A percentile compares a stretch with the other conserved stretches of the same genome.
Evolutionary conservation across 805 yeast species (phyloP).

Genomic region (Monosporozyma unispora): DNA sequence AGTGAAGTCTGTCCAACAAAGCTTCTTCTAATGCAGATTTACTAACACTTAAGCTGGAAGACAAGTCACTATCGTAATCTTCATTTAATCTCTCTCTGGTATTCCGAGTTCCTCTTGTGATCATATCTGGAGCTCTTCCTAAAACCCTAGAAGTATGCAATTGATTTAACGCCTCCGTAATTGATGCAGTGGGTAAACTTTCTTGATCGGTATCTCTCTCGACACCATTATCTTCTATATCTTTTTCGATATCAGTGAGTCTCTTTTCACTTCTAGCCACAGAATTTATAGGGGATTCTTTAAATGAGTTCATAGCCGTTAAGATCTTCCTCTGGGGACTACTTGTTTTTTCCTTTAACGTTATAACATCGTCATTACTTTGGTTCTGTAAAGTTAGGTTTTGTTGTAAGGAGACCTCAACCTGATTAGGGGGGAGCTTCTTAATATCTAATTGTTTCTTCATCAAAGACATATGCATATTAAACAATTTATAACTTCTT

Average conservation of each 20-base stretch:
- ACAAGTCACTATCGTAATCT: conserved; percentile 25
- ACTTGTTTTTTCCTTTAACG: not conserved
- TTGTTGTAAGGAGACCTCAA: not conserved
- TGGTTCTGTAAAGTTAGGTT: not conserved
- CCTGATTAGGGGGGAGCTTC: not conserved
- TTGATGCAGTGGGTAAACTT: conserved; percentile 1
- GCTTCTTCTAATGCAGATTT: conserved; percentile 38
- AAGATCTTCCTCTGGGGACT: not conserved
- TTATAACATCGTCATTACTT: not conserved
- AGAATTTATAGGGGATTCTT: not conserved
- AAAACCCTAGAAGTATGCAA: conserved; percentile 23
- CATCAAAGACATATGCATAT: conserved; percentile 20
- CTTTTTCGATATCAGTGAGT: not conserved
- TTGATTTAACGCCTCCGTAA: conserved; percentile 13
- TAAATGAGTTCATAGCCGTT: not conserved
- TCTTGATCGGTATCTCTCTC: not conserved
- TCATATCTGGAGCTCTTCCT: not conserved
- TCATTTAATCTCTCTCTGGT: not conserved
- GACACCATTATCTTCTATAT: not conserved
- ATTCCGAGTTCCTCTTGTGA: not conserved
- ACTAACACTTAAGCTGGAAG: conserved; percentile 33
- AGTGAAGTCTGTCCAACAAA: conserved; percentile 30
- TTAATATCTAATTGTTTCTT: conserved; percentile 17
- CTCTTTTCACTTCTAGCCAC: not conserved
- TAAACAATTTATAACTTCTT: conserved; percentile 24